A percentile compares a stretch with the other conserved stretches of the same genome.
Evolutionary conservation across 164 flowering plant species (phyloP).

Genomic region (Chimonanthus salicifolius): DNA sequence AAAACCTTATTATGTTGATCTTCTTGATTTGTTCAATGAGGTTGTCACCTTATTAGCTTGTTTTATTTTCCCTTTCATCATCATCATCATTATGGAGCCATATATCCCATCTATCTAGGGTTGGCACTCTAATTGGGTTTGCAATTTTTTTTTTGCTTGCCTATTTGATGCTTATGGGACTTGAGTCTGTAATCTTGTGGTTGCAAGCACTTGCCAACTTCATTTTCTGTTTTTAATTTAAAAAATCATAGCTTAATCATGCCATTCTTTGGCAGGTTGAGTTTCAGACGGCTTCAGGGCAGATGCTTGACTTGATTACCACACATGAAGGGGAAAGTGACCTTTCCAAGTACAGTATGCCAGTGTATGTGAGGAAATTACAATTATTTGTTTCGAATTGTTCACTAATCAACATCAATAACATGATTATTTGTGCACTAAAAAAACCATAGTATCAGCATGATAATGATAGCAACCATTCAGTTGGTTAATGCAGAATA

Average conservation of each 20-base stretch:
- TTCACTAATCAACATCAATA: neutral
- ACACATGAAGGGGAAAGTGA: constrained; percentile 89
- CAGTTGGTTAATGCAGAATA: neutral
- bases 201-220: neutral
- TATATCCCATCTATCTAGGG: too few species aligned
- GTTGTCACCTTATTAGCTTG: constrained; percentile 24
- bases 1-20: constrained; percentile 85
- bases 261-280: constrained; percentile 56
- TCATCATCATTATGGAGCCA: too few species aligned
- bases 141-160: too few species aligned
- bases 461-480: neutral
- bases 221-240: neutral
- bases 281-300: constrained; percentile 91
- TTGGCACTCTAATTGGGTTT: too few species aligned
- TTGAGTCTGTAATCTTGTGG: too few species aligned
- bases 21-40: constrained; percentile 92
- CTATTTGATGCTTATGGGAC: too few species aligned
- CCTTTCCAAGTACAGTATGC: constrained; percentile 65
- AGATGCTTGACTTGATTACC: constrained; percentile 95
- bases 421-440: neutral
- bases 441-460: neutral
- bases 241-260: constrained; percentile 7
- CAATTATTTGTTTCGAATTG: neutral
- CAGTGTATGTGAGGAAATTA: constrained; percentile 49
- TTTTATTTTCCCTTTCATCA: neutral